Percentiles rank a stretch among this genome's conserved stretches.
Evolutionary conservation across 2,329 filamentous ascomycete species (phyloP).

Genomic region (Cladorrhinum sp.): DNA sequence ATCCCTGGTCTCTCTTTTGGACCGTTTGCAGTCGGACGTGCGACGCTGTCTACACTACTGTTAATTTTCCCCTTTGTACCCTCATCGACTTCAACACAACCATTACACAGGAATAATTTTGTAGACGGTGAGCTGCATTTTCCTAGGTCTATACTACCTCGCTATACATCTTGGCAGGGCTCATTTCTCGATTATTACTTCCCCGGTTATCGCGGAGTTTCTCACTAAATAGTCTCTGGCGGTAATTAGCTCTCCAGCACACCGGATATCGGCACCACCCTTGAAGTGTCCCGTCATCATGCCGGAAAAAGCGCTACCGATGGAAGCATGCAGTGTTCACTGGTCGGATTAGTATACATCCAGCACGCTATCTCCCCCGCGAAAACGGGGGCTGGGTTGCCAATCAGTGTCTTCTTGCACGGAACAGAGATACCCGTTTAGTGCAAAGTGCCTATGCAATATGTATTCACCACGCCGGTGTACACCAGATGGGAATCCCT

Average conservation of each 20-base stretch:
- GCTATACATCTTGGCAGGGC: not conserved
- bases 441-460: not conserved
- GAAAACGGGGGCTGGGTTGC: not conserved
- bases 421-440: not conserved
- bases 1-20: constrained; percentile 2
- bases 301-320: not conserved
- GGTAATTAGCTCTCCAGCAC: constrained; percentile 10
- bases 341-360: not conserved
- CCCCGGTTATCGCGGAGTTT: not conserved
- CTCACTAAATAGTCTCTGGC: not conserved
- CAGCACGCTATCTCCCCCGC: not conserved
- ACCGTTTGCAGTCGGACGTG: not conserved
- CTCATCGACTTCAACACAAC: not conserved
- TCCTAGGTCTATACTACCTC: not conserved
- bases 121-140: not conserved
- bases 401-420: not conserved
- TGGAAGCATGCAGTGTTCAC: not conserved
- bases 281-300: not conserved
- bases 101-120: not conserved
- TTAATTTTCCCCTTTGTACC: not conserved
- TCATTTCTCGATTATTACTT: not conserved
- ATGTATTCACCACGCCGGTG: not conserved
- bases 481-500: not conserved
- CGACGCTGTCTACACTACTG: not conserved
- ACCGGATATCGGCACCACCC: constrained; percentile 23